Conservation (phyloP, 2,329 filamentous ascomycete genomes). For the Nigrospora sphaerica region DNA sequence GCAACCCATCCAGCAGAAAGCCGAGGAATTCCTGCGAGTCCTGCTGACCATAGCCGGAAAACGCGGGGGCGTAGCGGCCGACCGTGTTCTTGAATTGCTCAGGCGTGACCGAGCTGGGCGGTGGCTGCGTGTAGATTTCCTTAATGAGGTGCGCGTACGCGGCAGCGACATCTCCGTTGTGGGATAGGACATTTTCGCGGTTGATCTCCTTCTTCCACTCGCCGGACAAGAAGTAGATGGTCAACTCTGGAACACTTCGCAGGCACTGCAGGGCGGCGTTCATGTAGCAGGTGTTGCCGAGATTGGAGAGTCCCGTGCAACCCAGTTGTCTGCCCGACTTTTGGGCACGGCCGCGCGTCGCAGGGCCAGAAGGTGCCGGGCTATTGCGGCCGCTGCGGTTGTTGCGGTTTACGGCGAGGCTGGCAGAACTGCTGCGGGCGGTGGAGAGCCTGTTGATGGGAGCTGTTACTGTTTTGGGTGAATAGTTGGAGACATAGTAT, state of each 20-base stretch:
- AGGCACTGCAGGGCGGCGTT: constrained; percentile 95
- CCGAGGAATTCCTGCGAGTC: constrained; percentile 96
- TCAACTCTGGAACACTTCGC: constrained; percentile 86
- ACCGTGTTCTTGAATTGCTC: constrained; percentile 76
- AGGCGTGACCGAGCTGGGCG: constrained; percentile 65
- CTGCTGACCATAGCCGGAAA: constrained; percentile 92
- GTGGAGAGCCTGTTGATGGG: constrained; percentile 25
- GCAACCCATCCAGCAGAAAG: constrained; percentile 87
- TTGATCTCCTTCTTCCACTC: constrained; percentile 79
- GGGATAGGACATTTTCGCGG: constrained; percentile 73
- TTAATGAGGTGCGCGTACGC: constrained; percentile 71
- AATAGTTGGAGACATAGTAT: constrained; percentile 47
- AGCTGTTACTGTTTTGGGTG: constrained; percentile 16
- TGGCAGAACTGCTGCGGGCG: constrained; percentile 23
- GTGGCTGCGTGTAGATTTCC: constrained; percentile 67
- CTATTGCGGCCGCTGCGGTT: constrained; percentile 63
- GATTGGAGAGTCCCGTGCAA: constrained; percentile 76
- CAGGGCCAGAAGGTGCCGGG: constrained; percentile 48
- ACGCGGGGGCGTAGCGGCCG: constrained; percentile 73
- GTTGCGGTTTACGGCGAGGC: constrained; percentile 26
- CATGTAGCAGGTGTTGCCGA: constrained; percentile 99
- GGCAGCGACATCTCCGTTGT: constrained; percentile 79
- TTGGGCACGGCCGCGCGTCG: constrained; percentile 66
- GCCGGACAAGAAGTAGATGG: constrained; percentile 77
- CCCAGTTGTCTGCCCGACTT: constrained; percentile 66